A percentile compares a stretch with the other conserved stretches of the same genome.
Conservation (phyloP, 2,329 filamentous ascomycete genomes). For the Claviceps fusiformis region DNA sequence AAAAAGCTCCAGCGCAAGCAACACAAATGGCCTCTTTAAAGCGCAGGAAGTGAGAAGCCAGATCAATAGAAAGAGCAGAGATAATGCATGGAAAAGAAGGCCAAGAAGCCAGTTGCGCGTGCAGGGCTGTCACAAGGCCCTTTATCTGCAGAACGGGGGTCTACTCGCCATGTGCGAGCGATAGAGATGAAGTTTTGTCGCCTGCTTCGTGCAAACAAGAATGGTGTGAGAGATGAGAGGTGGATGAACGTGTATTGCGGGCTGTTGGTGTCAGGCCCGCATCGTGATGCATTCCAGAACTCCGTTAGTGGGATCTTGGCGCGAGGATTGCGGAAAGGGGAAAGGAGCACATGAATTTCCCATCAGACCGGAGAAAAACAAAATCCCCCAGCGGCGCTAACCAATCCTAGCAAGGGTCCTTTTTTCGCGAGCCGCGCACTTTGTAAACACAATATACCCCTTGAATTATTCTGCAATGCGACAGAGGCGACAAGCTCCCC, state of each 20-base stretch:
- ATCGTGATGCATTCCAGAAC: slow-evolving; percentile 49
- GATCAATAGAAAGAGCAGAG: slow-evolving; percentile 24
- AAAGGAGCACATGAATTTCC: too few species aligned
- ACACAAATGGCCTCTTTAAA: slow-evolving; percentile 21
- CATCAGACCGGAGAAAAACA: too few species aligned
- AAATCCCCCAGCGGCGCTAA: too few species aligned
- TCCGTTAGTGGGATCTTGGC: slow-evolving; percentile 55
- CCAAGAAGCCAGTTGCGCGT: slow-evolving; percentile 16
- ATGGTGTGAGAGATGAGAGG: slow-evolving; percentile 48
- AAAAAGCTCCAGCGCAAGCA: slow-evolving; percentile 31
- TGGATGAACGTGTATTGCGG: slow-evolving; percentile 75
- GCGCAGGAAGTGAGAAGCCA: slow-evolving; percentile 27
- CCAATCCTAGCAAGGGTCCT: too few species aligned
- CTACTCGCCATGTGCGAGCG: too few species aligned
- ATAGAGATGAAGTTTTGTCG: slow-evolving; percentile 83
- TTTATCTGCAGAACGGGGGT: too few species aligned
- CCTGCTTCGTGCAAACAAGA: slow-evolving; percentile 38
- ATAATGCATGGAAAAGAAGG: slow-evolving; percentile 16
- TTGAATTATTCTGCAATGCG: too few species aligned
- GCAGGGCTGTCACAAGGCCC: too few species aligned
- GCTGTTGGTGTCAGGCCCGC: slow-evolving; percentile 59
- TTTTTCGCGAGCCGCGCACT: too few species aligned
- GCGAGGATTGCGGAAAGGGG: slow-evolving; percentile 39
- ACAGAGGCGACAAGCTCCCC: too few species aligned
- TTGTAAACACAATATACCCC: too few species aligned